Conservation (phyloP, 768 basidiomycete genomes). For the Rhizopogon vulgaris region DNA sequence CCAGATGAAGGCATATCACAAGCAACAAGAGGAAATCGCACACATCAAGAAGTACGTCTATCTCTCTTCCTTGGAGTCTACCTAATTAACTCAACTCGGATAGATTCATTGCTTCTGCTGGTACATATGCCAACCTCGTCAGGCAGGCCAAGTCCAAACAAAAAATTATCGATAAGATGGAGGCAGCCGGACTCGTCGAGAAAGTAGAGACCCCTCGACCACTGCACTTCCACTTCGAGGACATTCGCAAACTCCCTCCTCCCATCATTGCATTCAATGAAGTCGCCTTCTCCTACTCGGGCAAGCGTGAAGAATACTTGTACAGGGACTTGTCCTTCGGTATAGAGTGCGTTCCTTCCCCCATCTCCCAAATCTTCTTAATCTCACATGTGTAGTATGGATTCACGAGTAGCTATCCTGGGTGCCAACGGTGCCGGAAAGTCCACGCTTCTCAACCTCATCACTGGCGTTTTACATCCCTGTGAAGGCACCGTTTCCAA, state of each 20-base stretch:
- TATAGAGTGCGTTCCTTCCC: conserved; percentile 68
- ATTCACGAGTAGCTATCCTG: conserved; percentile 91
- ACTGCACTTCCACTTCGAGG: conserved; percentile 94
- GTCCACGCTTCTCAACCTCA: conserved; percentile 85
- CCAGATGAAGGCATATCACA: conserved; percentile 98
- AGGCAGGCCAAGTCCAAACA: conserved; percentile 99
- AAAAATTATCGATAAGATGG: conserved; percentile 99
- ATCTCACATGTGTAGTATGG: conserved; percentile 53
- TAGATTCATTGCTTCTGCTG: conserved; percentile 97
- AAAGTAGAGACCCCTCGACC: conserved; percentile 72
- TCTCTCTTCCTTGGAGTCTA: neutral
- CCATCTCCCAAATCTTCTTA: conserved; percentile 1
- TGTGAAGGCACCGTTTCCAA: conserved; percentile 82
- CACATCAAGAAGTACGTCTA: conserved; percentile 90
- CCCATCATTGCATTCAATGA: conserved; percentile 95
- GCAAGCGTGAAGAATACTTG: conserved; percentile 80
- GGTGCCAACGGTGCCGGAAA: conserved; percentile 96
- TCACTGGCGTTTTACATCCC: conserved; percentile 79
- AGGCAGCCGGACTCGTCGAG: conserved; percentile 95
- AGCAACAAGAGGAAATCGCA: conserved; percentile 97
- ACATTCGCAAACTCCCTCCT: conserved; percentile 87
- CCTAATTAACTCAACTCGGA: conserved; percentile 1
- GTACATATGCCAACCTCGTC: conserved; percentile 98
- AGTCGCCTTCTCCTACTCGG: conserved; percentile 94
- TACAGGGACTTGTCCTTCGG: conserved; percentile 91